A percentile compares a stretch with the other conserved stretches of the same genome.
These are phyloP conservation scores for Collariella sp. DNA, from an alignment of 495 filamentous ascomycete genomes.

Conservation along the genomic window DNA sequence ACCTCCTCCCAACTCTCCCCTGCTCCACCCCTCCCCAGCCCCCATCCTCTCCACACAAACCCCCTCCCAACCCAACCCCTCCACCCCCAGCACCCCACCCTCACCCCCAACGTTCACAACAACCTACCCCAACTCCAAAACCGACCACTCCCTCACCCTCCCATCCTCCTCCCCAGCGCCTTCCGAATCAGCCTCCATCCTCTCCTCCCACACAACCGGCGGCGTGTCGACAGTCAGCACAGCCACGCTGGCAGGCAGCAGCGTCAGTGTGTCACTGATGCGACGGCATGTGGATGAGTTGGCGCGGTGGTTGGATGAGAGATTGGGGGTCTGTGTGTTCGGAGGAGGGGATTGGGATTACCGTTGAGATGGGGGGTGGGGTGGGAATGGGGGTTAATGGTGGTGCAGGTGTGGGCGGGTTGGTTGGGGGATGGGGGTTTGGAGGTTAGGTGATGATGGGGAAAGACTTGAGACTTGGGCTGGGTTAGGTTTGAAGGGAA, in stretches of 20 bases:
- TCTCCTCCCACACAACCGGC: conserved; percentile 17
- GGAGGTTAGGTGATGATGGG: background rate
- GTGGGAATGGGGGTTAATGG: background rate
- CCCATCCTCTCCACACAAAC: conserved; percentile 3
- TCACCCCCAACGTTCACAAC: background rate
- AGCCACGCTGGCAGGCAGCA: background rate
- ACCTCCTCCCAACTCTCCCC: background rate
- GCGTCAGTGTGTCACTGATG: conserved; percentile 27
- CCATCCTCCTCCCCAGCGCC: conserved; percentile 8
- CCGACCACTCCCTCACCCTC: background rate
- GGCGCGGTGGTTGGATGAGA: conserved; percentile 38
- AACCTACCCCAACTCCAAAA: conserved; percentile 1
- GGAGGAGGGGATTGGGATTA: conserved; percentile 35
- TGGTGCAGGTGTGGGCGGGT: background rate
- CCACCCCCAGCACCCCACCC: background rate
- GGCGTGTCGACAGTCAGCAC: conserved; percentile 3
- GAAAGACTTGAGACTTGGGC: background rate
- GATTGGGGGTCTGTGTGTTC: conserved; percentile 35
- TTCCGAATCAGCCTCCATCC: conserved; percentile 29
- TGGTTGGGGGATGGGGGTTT: background rate
- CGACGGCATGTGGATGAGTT: conserved; percentile 41
- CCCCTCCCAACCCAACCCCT: background rate
- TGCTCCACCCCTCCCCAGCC: background rate
- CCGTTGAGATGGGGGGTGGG: background rate
- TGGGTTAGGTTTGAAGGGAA: too few species aligned